Evolutionary conservation across 2,329 filamentous ascomycete genomes (phyloP), one percentile per base, ranked within the genome.

Genomic region (Chaetomiaceae sp.): DNA sequence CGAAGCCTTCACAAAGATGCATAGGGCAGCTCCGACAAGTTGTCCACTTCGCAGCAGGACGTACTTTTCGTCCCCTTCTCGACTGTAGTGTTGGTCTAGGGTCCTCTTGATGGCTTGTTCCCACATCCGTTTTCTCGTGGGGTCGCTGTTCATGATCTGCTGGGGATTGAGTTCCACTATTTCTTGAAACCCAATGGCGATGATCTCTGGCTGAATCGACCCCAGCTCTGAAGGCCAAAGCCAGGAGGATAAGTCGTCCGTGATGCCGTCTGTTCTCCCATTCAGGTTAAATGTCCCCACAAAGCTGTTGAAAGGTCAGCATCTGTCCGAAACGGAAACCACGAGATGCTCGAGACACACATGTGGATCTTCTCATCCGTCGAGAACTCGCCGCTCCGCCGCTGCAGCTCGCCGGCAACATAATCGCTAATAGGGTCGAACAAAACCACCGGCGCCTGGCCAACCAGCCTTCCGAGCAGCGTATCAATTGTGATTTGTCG

Each of bases 61-160:
- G 69, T 99, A 99, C 55, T 85, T 86, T 49, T 91, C 85, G 5
- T 81, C 80, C 0, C 82, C 82, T 19, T 78, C 73, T 51, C 74
- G 73, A 35, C 78, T 77, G 16, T 89, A 83, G 56, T 86, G 81
- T 10, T 72, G 69, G 61, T 97, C 96, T 34, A 99, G 70, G 13
- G 85, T 89, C 40, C 74, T 75, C 58, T 85, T 85, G 20, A 97
- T 90, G 4, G 87, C 85, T 47, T 77, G 72, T 66, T 99, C 93
- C 93, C 93, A 99, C 17, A 85, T 73, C 56, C 89, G 84, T 58
- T 92, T 88, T 48, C 88, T 81, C 3, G 84, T 82, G 1, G 93
- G 93, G 65, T 99, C 92, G 54, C 91, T 97, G 58, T 95, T 96
- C 90, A 99, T 96, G 63, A 99, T 97, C 64, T 99, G 93, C 66